Evolutionary conservation across 2,329 filamentous ascomycete species (phyloP).

Genomic region (Colletotrichum costaricense): DNA sequence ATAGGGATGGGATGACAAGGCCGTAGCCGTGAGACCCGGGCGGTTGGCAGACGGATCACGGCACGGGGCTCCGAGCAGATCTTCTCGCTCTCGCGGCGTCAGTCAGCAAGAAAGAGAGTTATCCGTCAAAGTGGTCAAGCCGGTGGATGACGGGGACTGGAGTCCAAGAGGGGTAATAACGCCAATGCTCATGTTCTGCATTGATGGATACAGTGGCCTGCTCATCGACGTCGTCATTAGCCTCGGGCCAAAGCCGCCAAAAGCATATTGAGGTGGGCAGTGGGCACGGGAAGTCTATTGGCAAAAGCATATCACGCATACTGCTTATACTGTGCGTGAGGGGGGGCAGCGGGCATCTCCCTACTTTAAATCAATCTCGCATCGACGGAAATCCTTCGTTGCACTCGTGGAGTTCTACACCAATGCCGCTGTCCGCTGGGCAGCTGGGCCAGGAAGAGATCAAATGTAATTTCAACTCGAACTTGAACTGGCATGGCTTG

Average conservation of each 20-base stretch:
- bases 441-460: slow-evolving; percentile 1
- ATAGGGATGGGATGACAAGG: slow-evolving; percentile 11
- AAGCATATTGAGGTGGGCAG: neutral
- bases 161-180: neutral
- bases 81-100: neutral
- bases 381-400: neutral
- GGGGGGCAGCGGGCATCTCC: neutral
- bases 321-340: neutral
- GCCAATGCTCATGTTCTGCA: neutral
- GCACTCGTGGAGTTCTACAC: neutral
- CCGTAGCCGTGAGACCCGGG: slow-evolving; percentile 13
- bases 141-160: neutral
- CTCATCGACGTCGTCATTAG: neutral
- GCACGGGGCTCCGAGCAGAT: slow-evolving; percentile 3
- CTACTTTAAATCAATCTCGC: slow-evolving; percentile 24
- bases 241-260: neutral
- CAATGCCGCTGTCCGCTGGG: neutral
- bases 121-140: neutral
- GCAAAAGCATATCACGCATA: neutral
- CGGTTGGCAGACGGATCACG: slow-evolving; percentile 7
- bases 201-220: neutral
- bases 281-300: slow-evolving; percentile 30
- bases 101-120: neutral
- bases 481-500: neutral
- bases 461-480: slow-evolving; percentile 4